A percentile compares a stretch with the other conserved stretches of the same genome.
Evolutionary conservation across 768 basidiomycete genomes (phyloP).

Genomic region (Tephrocybe rancida): DNA sequence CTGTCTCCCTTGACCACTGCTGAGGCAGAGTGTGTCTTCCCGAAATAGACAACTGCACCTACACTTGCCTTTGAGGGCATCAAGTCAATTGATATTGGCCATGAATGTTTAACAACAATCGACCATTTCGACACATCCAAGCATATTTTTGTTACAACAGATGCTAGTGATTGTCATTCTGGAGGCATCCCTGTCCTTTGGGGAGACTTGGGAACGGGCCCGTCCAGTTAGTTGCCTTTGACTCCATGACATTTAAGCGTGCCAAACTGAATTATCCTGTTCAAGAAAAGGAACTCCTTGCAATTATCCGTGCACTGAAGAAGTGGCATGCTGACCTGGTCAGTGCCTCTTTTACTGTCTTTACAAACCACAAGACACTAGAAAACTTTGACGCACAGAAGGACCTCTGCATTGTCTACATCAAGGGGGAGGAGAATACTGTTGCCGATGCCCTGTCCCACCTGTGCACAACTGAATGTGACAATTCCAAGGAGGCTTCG

Average conservation of each 20-base stretch:
- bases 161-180: slow-evolving; percentile 23
- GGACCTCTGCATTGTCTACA: slow-evolving; percentile 34
- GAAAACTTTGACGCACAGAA: slow-evolving; percentile 24
- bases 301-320: slow-evolving; percentile 31
- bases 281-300: slow-evolving; percentile 36
- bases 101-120: background rate
- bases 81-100: background rate
- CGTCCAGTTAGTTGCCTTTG: slow-evolving; percentile 5
- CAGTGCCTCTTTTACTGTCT: slow-evolving; percentile 25
- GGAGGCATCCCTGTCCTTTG: slow-evolving; percentile 10
- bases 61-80: background rate
- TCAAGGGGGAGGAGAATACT: slow-evolving; percentile 33
- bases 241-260: slow-evolving; percentile 4
- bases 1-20: background rate
- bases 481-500: too few relatives aligned
- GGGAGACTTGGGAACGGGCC: background rate
- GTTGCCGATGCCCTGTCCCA: slow-evolving; percentile 37
- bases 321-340: slow-evolving; percentile 28
- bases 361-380: slow-evolving; percentile 35
- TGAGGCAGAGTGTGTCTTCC: too few relatives aligned
- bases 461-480: background rate
- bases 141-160: slow-evolving; percentile 30
- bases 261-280: background rate
- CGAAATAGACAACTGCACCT: too few relatives aligned
- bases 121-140: background rate